Evolutionary conservation across 2,329 filamentous ascomycete genomes (phyloP).

Genomic region (Reticulascus tulasneorum): DNA sequence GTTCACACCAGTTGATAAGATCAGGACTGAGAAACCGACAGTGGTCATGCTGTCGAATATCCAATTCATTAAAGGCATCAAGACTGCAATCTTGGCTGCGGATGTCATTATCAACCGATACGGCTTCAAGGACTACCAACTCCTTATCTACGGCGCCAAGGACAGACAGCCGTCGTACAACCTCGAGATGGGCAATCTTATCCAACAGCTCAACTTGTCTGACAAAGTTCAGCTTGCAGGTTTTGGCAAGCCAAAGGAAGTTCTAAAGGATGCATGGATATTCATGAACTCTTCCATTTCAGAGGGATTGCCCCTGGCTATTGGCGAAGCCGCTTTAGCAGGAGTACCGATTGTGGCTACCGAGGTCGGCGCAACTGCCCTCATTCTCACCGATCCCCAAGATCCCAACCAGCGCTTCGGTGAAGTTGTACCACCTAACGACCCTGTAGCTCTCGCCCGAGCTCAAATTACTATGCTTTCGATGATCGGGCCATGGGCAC

Average conservation of each 20-base stretch:
- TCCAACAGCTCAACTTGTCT: constrained; percentile 50
- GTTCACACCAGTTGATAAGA: constrained; percentile 56
- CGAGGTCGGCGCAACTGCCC: constrained; percentile 51
- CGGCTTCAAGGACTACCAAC: constrained; percentile 61
- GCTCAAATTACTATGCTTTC: constrained; percentile 60
- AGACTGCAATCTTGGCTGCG: constrained; percentile 58
- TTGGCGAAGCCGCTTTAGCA: constrained; percentile 54
- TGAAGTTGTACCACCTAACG: constrained; percentile 61
- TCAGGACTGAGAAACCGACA: constrained; percentile 54
- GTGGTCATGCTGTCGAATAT: constrained; percentile 64
- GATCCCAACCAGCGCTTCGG: constrained; percentile 48
- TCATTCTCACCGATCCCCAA: constrained; percentile 49
- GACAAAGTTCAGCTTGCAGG: constrained; percentile 49
- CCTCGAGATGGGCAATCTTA: constrained; percentile 54
- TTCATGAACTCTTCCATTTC: constrained; percentile 56
- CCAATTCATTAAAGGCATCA: constrained; percentile 59
- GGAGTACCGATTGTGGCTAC: constrained; percentile 54
- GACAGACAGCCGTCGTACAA: constrained; percentile 60
- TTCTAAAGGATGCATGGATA: constrained; percentile 52
- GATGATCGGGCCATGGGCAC: constrained; percentile 57
- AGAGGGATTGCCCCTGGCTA: constrained; percentile 51
- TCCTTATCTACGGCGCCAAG: constrained; percentile 60
- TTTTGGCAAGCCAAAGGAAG: constrained; percentile 51
- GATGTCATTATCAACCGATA: constrained; percentile 63
- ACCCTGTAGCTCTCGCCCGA: constrained; percentile 54